These are phyloP conservation scores for Toxicodendron radicans DNA, from an alignment of 345 rosid genomes.

Conservation along the genomic window DNA sequence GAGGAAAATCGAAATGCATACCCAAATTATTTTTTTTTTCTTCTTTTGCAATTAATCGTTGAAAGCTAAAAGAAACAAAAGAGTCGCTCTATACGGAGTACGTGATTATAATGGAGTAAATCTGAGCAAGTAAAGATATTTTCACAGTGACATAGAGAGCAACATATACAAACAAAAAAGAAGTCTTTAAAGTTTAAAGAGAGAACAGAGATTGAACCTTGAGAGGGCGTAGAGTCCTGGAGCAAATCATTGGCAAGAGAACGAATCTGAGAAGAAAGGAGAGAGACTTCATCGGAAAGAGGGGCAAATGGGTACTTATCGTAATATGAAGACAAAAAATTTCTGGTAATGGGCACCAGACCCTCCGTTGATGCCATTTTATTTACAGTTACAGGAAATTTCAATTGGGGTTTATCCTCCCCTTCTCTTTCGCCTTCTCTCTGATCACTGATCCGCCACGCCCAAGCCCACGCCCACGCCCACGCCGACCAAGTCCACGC, in stretches of 20 bases:
- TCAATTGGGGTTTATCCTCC: not conserved
- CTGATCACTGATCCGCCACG: not conserved
- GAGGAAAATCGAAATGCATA: not conserved
- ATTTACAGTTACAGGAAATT: not conserved
- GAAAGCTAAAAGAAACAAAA: not conserved
- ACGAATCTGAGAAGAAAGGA: slow-evolving; percentile 64
- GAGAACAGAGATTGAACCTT: slow-evolving; percentile 41
- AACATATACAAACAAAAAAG: not conserved
- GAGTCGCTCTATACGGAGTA: not conserved
- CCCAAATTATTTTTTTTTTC: not conserved
- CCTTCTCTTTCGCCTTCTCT: not conserved
- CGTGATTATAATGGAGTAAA: not conserved
- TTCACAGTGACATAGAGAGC: not conserved
- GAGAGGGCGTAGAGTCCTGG: slow-evolving; percentile 48
- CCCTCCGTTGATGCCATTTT: slow-evolving; percentile 81
- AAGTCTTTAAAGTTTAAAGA: not conserved
- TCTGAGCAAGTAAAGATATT: not conserved
- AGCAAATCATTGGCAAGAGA: slow-evolving; percentile 56
- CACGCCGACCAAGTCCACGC: not conserved
- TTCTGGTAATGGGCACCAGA: slow-evolving; percentile 82
- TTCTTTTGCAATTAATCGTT: not conserved
- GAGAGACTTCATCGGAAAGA: slow-evolving; percentile 68
- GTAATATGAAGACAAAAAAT: slow-evolving; percentile 75
- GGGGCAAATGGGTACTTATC: slow-evolving; percentile 70
- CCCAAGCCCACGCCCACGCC: not conserved